Conservation (phyloP, 2,329 filamentous ascomycete species). For the Exutisphaerella laricina region DNA sequence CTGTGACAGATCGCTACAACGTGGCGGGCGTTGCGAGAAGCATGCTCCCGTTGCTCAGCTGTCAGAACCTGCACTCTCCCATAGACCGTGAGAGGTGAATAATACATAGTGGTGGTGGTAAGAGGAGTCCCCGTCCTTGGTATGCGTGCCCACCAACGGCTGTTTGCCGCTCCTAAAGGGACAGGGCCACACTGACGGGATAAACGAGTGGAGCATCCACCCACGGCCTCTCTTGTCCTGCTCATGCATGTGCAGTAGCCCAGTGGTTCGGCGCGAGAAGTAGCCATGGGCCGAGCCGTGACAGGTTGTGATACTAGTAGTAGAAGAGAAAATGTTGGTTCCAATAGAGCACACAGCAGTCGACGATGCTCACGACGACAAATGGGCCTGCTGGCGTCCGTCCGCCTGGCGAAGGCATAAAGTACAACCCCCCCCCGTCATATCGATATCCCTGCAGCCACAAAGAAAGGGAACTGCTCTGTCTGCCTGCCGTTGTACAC, state of each 20-base stretch:
- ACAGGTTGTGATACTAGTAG: no score
- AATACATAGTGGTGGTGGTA: not conserved
- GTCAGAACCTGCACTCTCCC: conserved; percentile 14
- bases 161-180: conserved; percentile 12
- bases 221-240: conserved; percentile 14
- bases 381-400: not conserved
- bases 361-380: conserved; percentile 4
- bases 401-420: conserved; percentile 16
- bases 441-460: not conserved
- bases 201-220: conserved; percentile 6
- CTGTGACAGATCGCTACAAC: conserved; percentile 17
- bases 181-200: conserved; percentile 10
- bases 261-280: conserved; percentile 24
- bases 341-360: conserved; percentile 5
- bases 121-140: conserved; percentile 10
- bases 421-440: no score
- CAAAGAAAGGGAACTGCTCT: conserved; percentile 5
- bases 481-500: conserved; percentile 11
- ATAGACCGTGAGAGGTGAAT: conserved; percentile 6
- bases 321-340: no score
- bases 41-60: conserved; percentile 17
- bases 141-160: conserved; percentile 17
- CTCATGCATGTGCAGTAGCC: conserved; percentile 22
- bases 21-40: conserved; percentile 20
- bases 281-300: conserved; percentile 21